A percentile compares a stretch with the other conserved stretches of the same genome.
Evolutionary conservation across 176 grass and related monocot species (phyloP).

Genomic region (Pontederia paniculata): DNA sequence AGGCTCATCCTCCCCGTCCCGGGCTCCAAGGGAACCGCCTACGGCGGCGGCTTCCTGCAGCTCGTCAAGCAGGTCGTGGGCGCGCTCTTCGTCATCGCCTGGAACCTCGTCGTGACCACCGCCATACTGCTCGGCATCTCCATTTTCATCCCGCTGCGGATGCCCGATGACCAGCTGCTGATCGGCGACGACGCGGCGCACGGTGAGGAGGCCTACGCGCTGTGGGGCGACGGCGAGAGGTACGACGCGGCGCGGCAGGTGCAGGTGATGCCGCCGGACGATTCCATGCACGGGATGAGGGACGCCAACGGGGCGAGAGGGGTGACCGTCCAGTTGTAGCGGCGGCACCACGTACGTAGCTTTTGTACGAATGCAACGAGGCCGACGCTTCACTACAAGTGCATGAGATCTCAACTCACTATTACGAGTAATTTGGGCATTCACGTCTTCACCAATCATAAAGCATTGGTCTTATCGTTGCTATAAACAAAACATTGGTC

Average conservation of each 20-base stretch:
- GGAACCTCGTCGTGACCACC: constrained; percentile 1
- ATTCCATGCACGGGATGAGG: not conserved
- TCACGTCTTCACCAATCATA: too few species aligned
- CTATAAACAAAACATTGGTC: too few species aligned
- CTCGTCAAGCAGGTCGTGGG: not conserved
- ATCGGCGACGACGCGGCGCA: constrained; percentile 12
- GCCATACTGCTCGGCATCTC: constrained; percentile 12
- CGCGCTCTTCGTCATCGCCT: not conserved
- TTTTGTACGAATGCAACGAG: too few species aligned
- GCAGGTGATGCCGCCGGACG: not conserved
- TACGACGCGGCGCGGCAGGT: not conserved
- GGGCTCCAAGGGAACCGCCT: not conserved
- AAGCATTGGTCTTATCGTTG: too few species aligned
- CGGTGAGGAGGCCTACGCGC: constrained; percentile 24
- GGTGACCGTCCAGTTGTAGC: not conserved
- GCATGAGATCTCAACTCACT: too few species aligned
- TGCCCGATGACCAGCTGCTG: constrained; percentile 26
- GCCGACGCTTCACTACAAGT: too few species aligned
- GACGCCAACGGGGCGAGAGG: not conserved
- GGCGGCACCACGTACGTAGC: too few species aligned
- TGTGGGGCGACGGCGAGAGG: constrained; percentile 1
- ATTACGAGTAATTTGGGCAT: too few species aligned
- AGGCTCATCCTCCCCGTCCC: constrained; percentile 24
- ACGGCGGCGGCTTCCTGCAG: not conserved
- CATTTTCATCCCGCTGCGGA: constrained; percentile 19